Conservation (phyloP, 495 filamentous ascomycete species). For the Penicillium nucicola region DNA sequence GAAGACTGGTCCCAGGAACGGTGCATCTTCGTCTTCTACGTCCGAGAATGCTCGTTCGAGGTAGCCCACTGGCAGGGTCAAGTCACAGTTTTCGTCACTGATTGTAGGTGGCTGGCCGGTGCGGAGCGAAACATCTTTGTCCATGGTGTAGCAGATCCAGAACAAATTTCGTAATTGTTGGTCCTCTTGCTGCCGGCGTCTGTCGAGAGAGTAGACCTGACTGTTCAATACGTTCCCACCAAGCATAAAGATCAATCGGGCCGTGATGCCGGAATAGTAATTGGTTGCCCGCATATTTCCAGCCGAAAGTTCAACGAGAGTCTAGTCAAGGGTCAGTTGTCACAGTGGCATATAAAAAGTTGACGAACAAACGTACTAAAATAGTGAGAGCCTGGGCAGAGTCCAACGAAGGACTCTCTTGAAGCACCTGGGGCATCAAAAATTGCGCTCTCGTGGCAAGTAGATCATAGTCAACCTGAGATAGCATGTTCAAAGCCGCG, state of each 20-base stretch:
- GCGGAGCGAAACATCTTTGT: conserved; percentile 49
- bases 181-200: conserved; percentile 15
- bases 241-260: conserved; percentile 45
- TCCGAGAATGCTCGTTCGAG: conserved; percentile 29
- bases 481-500: not conserved
- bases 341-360: not conserved
- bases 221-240: conserved; percentile 34
- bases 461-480: conserved; percentile 31
- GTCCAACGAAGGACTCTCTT: conserved; percentile 37
- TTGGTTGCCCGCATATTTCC: conserved; percentile 45
- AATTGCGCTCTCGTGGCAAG: conserved; percentile 36
- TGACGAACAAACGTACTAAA: conserved; percentile 30
- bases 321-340: conserved; percentile 21
- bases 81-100: conserved; percentile 51
- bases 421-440: conserved; percentile 37
- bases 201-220: not conserved
- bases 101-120: conserved; percentile 51
- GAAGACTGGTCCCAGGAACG: conserved; percentile 33
- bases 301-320: conserved; percentile 39
- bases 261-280: conserved; percentile 40
- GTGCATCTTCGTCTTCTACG: conserved; percentile 19
- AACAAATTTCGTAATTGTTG: conserved; percentile 47
- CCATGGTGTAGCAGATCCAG: conserved; percentile 51
- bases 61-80: conserved; percentile 48
- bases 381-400: conserved; percentile 43